Percentiles rank a stretch among this genome's conserved stretches.
phyloP scores from a whole-genome alignment of 2,329 filamentous ascomycete genomes.

The Talaromyces sp. region DNA sequence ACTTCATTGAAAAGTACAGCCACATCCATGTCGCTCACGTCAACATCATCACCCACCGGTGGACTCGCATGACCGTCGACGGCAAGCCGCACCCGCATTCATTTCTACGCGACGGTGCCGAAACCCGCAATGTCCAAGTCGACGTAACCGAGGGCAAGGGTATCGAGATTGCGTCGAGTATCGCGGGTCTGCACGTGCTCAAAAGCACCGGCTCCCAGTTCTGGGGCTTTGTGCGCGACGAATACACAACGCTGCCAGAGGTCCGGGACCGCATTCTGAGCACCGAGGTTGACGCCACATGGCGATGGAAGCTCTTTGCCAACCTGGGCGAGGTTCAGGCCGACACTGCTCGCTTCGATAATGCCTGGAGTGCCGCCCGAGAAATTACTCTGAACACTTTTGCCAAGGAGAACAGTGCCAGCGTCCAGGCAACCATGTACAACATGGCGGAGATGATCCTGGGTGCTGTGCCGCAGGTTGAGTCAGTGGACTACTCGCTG shows the following conservation, averaged over 20 bases:
- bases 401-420: conserved; percentile 82
- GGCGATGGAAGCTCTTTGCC: conserved; percentile 75
- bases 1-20: conserved; percentile 81
- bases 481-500: conserved; percentile 72
- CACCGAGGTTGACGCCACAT: conserved; percentile 81
- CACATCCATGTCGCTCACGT: conserved; percentile 86
- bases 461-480: conserved; percentile 64
- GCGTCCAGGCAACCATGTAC: conserved; percentile 97
- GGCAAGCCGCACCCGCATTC: conserved; percentile 91
- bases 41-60: conserved; percentile 77
- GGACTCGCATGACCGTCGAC: conserved; percentile 82
- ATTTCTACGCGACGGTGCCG: conserved; percentile 83
- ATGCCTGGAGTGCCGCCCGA: conserved; percentile 71
- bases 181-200: conserved; percentile 78
- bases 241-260: conserved; percentile 85
- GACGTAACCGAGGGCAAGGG: conserved; percentile 62
- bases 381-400: conserved; percentile 87
- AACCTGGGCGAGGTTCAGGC: conserved; percentile 62
- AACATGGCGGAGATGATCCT: conserved; percentile 93
- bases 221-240: conserved; percentile 87
- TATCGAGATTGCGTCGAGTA: conserved; percentile 69
- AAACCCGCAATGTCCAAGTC: conserved; percentile 78
- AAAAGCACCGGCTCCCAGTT: conserved; percentile 97
- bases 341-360: conserved; percentile 64
- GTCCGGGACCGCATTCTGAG: conserved; percentile 93